phyloP scores from a whole-genome alignment of 176 grass and related monocot species.

The Zoysia japonica region DNA sequence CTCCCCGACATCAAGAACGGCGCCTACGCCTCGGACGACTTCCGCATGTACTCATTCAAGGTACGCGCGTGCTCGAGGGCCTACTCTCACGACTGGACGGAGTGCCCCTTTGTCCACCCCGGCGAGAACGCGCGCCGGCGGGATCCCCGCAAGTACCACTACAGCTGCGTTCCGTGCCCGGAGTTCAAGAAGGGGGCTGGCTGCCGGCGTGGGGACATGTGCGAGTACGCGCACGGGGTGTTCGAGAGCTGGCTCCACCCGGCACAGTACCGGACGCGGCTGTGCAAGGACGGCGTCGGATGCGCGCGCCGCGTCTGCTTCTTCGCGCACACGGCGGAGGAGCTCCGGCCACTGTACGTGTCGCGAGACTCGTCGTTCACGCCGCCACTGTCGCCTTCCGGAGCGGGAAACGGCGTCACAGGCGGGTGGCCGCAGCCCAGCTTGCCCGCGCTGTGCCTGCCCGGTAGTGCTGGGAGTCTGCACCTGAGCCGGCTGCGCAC shows the following conservation, averaged over 20 bases:
- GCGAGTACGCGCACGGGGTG: conserved; percentile 88
- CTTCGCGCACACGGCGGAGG: conserved; percentile 75
- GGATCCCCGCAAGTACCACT: conserved; percentile 77
- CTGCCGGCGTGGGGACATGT: conserved; percentile 66
- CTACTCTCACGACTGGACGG: conserved; percentile 86
- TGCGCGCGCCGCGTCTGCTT: conserved; percentile 80
- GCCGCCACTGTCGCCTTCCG: conserved; percentile 61
- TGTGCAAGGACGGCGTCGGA: conserved; percentile 67
- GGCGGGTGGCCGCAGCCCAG: conserved; percentile 46
- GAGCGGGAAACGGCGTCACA: conserved; percentile 26
- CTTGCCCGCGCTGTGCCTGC: conserved; percentile 52
- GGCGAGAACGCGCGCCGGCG: conserved; percentile 83
- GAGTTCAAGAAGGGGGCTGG: conserved; percentile 74
- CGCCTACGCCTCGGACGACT: conserved; percentile 77
- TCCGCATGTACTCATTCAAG: conserved; percentile 86
- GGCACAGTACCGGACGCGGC: conserved; percentile 72
- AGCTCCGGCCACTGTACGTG: conserved; percentile 64
- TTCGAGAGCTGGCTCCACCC: conserved; percentile 92
- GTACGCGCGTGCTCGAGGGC: conserved; percentile 76
- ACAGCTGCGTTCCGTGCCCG: conserved; percentile 80
- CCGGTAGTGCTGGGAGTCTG: conserved; percentile 48
- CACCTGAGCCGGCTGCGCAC: conserved; percentile 57
- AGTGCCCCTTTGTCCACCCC: conserved; percentile 86
- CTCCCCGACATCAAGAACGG: conserved; percentile 88
- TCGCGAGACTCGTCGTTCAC: conserved; percentile 52